These are phyloP conservation scores for Rubroboletus pulcherrimus DNA, from an alignment of 768 basidiomycete genomes.

Conservation along the genomic window DNA sequence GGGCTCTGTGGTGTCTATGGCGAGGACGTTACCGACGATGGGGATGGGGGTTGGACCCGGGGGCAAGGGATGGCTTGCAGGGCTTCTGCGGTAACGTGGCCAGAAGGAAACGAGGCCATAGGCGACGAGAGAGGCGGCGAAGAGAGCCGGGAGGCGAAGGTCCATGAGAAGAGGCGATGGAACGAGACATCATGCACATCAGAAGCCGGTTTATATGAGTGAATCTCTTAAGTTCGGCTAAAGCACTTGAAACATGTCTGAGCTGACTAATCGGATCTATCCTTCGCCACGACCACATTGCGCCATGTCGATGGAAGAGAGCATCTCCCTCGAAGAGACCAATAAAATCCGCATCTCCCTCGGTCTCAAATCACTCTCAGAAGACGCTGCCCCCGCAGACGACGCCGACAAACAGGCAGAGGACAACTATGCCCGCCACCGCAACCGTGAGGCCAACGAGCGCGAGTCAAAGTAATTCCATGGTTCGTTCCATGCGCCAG, in stretches of 20 bases:
- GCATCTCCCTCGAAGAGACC: constrained; percentile 90
- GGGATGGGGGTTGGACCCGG: constrained; percentile 50
- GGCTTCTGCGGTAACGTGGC: constrained; percentile 2
- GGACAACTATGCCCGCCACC: constrained; percentile 73
- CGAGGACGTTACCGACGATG: constrained; percentile 29
- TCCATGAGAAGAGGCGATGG: constrained; percentile 6
- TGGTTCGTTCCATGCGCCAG: constrained; percentile 16
- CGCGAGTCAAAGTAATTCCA: constrained; percentile 70
- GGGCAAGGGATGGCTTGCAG: constrained; percentile 31
- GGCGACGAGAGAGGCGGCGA: constrained; percentile 1
- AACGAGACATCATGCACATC: not conserved
- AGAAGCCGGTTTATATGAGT: not conserved
- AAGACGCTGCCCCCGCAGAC: constrained; percentile 66
- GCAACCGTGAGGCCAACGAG: constrained; percentile 66
- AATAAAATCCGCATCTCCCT: constrained; percentile 93
- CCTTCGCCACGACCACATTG: not conserved
- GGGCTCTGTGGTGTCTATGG: constrained; percentile 23
- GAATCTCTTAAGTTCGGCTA: not conserved
- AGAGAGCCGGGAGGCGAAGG: constrained; percentile 9
- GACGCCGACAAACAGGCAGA: constrained; percentile 83
- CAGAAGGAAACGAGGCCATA: constrained; percentile 7
- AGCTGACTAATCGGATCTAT: constrained; percentile 9
- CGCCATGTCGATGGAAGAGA: constrained; percentile 73
- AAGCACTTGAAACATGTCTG: not conserved
- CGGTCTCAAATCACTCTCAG: constrained; percentile 90